phyloP scores from a whole-genome alignment of 495 filamentous ascomycete species.

The Lentithecium fluviatile region DNA sequence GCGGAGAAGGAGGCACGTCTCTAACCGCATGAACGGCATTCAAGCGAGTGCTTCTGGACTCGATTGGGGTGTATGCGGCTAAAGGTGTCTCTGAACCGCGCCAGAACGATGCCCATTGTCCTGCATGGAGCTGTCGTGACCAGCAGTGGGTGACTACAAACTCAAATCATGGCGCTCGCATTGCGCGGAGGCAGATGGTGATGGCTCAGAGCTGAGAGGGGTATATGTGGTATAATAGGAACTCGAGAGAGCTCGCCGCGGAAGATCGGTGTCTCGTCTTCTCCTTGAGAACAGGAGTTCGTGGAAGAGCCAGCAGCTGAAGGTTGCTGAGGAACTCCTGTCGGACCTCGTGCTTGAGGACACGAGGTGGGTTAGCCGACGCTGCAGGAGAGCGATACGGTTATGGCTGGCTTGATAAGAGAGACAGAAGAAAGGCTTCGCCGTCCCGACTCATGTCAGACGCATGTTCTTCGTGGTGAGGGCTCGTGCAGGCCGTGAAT shows the following conservation, averaged over 20 bases:
- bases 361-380: too few relatives aligned
- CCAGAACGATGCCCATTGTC: neutral
- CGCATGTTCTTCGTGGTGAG: too few relatives aligned
- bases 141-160: neutral
- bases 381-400: too few relatives aligned
- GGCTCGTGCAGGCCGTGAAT: too few relatives aligned
- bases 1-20: neutral
- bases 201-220: neutral
- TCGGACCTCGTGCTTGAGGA: too few relatives aligned
- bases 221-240: neutral
- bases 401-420: too few relatives aligned
- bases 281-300: too few relatives aligned
- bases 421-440: too few relatives aligned
- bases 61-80: neutral
- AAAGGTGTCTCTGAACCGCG: constrained; percentile 4
- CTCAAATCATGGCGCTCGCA: constrained; percentile 10
- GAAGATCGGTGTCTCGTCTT: too few relatives aligned
- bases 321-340: too few relatives aligned
- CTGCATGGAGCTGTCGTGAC: neutral
- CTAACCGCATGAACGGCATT: constrained; percentile 1
- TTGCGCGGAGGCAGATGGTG: neutral
- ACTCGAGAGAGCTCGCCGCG: neutral
- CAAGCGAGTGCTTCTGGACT: neutral
- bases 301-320: too few relatives aligned
- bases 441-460: too few relatives aligned